Percentiles rank a stretch among this genome's conserved stretches.
Conservation (phyloP, 2,329 filamentous ascomycete genomes). For the Colletotrichum endophyticum region DNA sequence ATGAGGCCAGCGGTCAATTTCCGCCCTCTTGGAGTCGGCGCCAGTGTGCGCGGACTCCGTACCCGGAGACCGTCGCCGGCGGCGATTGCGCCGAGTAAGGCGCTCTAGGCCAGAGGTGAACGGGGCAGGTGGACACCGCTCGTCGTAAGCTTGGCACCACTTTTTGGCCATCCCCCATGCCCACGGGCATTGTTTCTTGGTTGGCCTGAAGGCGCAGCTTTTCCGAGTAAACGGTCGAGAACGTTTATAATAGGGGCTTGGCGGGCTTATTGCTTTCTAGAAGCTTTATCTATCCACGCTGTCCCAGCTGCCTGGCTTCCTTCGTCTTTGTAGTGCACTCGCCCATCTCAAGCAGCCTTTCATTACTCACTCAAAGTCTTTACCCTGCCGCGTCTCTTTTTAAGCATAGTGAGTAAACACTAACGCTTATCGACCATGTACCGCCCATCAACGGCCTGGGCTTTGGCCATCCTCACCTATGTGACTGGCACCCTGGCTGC, state of each 20-base stretch:
- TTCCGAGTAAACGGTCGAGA: neutral
- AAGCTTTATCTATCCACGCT: neutral
- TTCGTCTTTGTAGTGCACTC: neutral
- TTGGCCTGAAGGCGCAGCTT: neutral
- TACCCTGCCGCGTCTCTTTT: neutral
- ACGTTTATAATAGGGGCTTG: neutral
- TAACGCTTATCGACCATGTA: neutral
- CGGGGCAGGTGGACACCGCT: neutral
- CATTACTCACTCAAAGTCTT: neutral
- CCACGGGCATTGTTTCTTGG: neutral
- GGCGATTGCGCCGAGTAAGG: no score
- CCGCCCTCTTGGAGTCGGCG: neutral
- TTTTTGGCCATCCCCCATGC: neutral
- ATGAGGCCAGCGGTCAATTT: neutral
- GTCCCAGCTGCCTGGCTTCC: neutral
- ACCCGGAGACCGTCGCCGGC: neutral
- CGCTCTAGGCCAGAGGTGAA: neutral
- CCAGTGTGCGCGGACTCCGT: neutral
- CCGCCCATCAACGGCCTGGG: neutral
- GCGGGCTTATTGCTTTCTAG: neutral
- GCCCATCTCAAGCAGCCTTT: neutral
- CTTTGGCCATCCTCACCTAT: slow-evolving; percentile 15
- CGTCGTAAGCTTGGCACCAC: slow-evolving; percentile 4
- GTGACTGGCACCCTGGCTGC: slow-evolving; percentile 11
- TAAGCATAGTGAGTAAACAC: neutral